Evolutionary conservation across 1,284 basidiomycete species (phyloP).

Genomic region (Inonotus obliquus): DNA sequence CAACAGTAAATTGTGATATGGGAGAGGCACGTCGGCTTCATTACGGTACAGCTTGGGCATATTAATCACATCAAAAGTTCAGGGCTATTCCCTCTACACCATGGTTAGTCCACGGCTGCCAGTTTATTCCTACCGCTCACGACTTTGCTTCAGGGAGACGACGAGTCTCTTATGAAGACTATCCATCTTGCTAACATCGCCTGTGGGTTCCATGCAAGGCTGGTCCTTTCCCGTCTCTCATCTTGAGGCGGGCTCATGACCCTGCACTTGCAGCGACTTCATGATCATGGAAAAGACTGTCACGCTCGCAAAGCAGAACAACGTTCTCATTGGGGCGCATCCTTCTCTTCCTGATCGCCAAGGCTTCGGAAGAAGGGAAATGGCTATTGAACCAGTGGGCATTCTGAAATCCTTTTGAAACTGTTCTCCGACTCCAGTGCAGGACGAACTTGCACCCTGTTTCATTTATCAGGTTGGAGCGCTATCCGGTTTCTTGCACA

Average conservation of each 20-base stretch:
- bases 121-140: background rate
- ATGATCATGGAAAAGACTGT: conserved; percentile 60
- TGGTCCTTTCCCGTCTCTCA: conserved; percentile 19
- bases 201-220: conserved; percentile 63
- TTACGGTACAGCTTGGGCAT: background rate
- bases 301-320: conserved; percentile 44
- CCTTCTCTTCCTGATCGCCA: conserved; percentile 59
- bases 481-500: conserved; percentile 48
- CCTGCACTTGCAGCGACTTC: conserved; percentile 41
- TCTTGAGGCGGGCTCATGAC: background rate
- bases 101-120: conserved; percentile 32
- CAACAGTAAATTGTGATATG: conserved; percentile 60
- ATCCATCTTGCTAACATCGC: conserved; percentile 62
- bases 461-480: conserved; percentile 63
- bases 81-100: conserved; percentile 49
- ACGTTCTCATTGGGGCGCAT: conserved; percentile 53
- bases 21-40: conserved; percentile 41
- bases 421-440: background rate
- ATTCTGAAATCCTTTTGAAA: background rate
- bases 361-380: conserved; percentile 60
- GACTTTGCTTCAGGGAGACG: conserved; percentile 44
- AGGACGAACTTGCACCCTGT: conserved; percentile 54
- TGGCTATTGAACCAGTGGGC: conserved; percentile 50
- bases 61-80: background rate
- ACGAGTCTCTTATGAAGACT: conserved; percentile 55